Percentiles rank a stretch among this genome's conserved stretches.
Conservation (phyloP, 2,329 filamentous ascomycete genomes). For the Atkinsonella hypoxylon region DNA sequence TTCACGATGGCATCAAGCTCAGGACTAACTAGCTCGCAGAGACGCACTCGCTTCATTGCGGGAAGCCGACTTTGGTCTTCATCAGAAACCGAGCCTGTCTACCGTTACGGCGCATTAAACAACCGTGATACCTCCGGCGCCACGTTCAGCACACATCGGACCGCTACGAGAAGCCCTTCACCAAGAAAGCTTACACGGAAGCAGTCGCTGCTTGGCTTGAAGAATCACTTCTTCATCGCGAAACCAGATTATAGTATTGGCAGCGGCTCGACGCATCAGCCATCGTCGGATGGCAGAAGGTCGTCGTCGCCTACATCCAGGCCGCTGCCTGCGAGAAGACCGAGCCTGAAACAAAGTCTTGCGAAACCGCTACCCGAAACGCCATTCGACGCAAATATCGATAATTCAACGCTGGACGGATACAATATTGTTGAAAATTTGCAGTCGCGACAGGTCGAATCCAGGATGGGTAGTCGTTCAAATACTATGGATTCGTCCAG, state of each 20-base stretch:
- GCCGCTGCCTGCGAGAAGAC: constrained; percentile 37
- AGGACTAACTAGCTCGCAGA: constrained; percentile 22
- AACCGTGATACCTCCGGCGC: constrained; percentile 31
- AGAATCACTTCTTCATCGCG: constrained; percentile 11
- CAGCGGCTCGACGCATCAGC: constrained; percentile 2
- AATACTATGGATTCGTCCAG: constrained; percentile 37
- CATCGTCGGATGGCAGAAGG: constrained; percentile 8
- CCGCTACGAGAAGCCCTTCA: constrained; percentile 34
- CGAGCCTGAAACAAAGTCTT: constrained; percentile 45
- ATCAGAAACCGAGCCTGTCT: constrained; percentile 34
- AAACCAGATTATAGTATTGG: neutral
- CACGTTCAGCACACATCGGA: constrained; percentile 39
- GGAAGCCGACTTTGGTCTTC: constrained; percentile 22
- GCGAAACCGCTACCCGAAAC: constrained; percentile 45
- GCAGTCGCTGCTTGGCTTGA: constrained; percentile 30
- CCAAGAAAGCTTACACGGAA: constrained; percentile 30
- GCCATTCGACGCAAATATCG: constrained; percentile 21
- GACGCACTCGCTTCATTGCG: constrained; percentile 11
- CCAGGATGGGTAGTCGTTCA: constrained; percentile 28
- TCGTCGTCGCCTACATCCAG: constrained; percentile 10
- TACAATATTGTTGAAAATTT: constrained; percentile 4
- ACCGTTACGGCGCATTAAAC: constrained; percentile 17
- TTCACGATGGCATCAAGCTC: constrained; percentile 16
- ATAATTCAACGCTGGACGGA: constrained; percentile 23
- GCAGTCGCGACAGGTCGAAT: constrained; percentile 8